These are phyloP conservation scores for Lasiodiplodia theobromae DNA, from an alignment of 2,329 filamentous ascomycete species.

Conservation along the genomic window DNA sequence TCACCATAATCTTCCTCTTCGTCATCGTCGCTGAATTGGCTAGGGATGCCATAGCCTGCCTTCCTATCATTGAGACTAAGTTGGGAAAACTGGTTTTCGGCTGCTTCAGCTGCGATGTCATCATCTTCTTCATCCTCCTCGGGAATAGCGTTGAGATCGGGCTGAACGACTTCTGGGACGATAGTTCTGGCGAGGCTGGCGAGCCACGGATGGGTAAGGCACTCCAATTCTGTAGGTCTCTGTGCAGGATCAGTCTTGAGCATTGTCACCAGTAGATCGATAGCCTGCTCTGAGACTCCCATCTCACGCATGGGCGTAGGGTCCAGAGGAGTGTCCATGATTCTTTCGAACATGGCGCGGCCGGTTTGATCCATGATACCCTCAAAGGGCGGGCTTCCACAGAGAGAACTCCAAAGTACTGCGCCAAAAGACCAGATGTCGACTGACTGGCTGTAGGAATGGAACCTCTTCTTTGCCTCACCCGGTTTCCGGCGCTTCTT, in stretches of 20 bases:
- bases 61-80: slow-evolving; percentile 59
- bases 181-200: slow-evolving; percentile 51
- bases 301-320: slow-evolving; percentile 65
- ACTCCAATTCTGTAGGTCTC: slow-evolving; percentile 75
- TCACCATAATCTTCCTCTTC: slow-evolving; percentile 43
- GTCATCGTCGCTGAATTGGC: slow-evolving; percentile 34
- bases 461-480: slow-evolving; percentile 46
- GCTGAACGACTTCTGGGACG: slow-evolving; percentile 36
- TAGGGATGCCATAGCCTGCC: slow-evolving; percentile 50
- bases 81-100: slow-evolving; percentile 47
- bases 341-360: slow-evolving; percentile 79
- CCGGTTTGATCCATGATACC: slow-evolving; percentile 78
- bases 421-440: slow-evolving; percentile 97
- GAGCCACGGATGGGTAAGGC: slow-evolving; percentile 81
- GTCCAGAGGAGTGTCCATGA: slow-evolving; percentile 81
- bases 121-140: slow-evolving; percentile 69
- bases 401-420: slow-evolving; percentile 88
- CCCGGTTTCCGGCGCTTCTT: slow-evolving; percentile 65
- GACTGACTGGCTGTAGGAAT: slow-evolving; percentile 86
- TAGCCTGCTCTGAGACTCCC: slow-evolving; percentile 69
- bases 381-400: slow-evolving; percentile 79
- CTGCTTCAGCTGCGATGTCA: slow-evolving; percentile 35
- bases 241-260: slow-evolving; percentile 78
- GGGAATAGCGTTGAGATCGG: slow-evolving; percentile 49
- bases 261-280: slow-evolving; percentile 80